Evolutionary conservation across 495 filamentous ascomycete genomes (phyloP).

Genomic region (Aspergillus sparsus): DNA sequence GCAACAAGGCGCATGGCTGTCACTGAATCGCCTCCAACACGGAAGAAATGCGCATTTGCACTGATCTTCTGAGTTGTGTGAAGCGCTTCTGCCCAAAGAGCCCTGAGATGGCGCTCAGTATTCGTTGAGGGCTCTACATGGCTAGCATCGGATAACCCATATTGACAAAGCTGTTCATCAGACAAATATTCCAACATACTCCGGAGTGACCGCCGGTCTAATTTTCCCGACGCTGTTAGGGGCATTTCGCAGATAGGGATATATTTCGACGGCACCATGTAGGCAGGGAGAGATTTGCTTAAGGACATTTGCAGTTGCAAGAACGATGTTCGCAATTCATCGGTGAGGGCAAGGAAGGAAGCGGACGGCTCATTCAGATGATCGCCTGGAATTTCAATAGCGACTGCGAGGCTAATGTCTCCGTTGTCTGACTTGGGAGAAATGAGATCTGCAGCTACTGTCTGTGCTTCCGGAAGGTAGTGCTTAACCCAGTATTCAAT

Average conservation of each 20-base stretch:
- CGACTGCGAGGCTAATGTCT: background rate
- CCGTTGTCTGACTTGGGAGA: background rate
- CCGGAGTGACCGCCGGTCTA: slow-evolving; percentile 34
- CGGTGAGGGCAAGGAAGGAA: background rate
- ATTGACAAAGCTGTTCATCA: slow-evolving; percentile 17
- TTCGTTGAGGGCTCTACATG: background rate
- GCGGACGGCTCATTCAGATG: background rate
- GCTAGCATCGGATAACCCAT: background rate
- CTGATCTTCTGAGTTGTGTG: slow-evolving; percentile 32
- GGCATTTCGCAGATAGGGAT: slow-evolving; percentile 42
- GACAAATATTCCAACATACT: slow-evolving; percentile 20
- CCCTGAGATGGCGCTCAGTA: slow-evolving; percentile 2
- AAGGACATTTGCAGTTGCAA: slow-evolving; percentile 2
- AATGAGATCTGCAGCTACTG: slow-evolving; percentile 8
- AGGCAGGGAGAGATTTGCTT: slow-evolving; percentile 28
- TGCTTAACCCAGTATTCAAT: slow-evolving; percentile 37
- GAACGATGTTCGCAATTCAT: background rate
- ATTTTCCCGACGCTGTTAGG: slow-evolving; percentile 43
- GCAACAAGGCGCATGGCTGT: slow-evolving; percentile 22
- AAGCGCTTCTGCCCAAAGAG: slow-evolving; percentile 41
- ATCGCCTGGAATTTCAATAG: slow-evolving; percentile 6
- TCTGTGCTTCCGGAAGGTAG: slow-evolving; percentile 9
- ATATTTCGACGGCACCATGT: slow-evolving; percentile 49
- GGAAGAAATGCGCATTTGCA: slow-evolving; percentile 55
- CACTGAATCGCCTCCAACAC: slow-evolving; percentile 22